Percentiles rank a stretch among this genome's conserved stretches.
Conservation (phyloP, 345 rosid species). For the Populus pruinosa region DNA sequence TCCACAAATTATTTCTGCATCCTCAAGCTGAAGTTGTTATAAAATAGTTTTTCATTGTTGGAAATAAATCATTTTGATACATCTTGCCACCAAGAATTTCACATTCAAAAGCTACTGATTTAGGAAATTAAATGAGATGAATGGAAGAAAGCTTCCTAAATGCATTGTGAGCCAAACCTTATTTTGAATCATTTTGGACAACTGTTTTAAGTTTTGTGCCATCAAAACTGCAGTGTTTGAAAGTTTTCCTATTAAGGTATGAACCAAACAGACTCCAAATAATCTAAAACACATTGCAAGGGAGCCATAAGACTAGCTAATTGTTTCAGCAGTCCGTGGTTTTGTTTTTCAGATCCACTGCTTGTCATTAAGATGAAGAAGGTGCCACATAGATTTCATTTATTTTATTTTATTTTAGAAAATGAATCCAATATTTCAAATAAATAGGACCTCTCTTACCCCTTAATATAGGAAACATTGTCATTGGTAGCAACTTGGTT, state of each 20-base stretch:
- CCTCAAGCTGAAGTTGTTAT: conserved; percentile 44
- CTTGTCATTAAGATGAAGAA: not conserved
- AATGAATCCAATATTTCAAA: not conserved
- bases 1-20: conserved; percentile 68
- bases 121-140: too few relatives aligned
- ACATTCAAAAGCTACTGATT: too few relatives aligned
- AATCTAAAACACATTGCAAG: not conserved
- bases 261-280: not conserved
- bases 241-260: too few relatives aligned
- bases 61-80: not conserved
- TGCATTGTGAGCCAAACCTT: too few relatives aligned
- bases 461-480: conserved; percentile 27
- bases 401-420: not conserved
- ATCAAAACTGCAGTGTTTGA: too few relatives aligned
- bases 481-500: conserved; percentile 21
- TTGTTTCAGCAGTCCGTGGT: not conserved
- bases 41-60: conserved; percentile 13
- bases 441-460: conserved; percentile 42
- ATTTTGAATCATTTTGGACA: too few relatives aligned
- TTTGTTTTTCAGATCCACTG: not conserved
- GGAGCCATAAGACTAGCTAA: not conserved
- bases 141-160: too few relatives aligned
- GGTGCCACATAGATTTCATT: not conserved
- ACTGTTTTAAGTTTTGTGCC: too few relatives aligned
- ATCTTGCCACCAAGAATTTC: too few relatives aligned